A percentile compares a stretch with the other conserved stretches of the same genome.
Conservation (phyloP, 768 basidiomycete species). For the Gymnopilus junonius region DNA sequence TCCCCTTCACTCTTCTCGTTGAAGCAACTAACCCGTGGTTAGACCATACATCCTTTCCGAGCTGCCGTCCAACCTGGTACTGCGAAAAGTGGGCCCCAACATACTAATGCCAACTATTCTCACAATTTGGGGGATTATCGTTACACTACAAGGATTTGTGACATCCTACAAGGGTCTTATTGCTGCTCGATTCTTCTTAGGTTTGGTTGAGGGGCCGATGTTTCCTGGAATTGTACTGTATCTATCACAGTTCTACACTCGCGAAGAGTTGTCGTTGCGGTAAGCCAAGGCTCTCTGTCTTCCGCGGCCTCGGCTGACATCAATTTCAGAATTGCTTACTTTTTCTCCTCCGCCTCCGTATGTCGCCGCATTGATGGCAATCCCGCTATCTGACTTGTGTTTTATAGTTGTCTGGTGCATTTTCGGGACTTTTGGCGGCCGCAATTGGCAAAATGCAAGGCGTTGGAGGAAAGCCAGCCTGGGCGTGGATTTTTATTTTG, state of each 20-base stretch:
- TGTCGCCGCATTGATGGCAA: conserved; percentile 18
- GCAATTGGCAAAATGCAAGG: conserved; percentile 63
- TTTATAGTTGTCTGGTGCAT: conserved; percentile 53
- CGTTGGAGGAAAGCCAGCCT: conserved; percentile 53
- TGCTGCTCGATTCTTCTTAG: conserved; percentile 56
- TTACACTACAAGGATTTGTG: conserved; percentile 42
- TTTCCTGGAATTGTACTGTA: conserved; percentile 46
- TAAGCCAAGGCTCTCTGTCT: conserved; percentile 15
- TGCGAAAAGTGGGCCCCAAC: conserved; percentile 49
- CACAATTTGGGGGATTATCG: conserved; percentile 21
- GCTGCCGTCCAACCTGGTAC: conserved; percentile 50
- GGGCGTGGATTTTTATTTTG: conserved; percentile 48
- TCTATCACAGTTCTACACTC: conserved; percentile 43
- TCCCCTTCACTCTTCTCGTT: not conserved
- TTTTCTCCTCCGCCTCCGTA: conserved; percentile 44
- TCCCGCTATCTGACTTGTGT: not conserved
- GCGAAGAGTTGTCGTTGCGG: conserved; percentile 37
- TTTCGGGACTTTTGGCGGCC: conserved; percentile 68
- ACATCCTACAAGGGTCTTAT: conserved; percentile 51
- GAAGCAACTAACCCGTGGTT: not conserved
- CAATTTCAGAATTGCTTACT: conserved; percentile 38
- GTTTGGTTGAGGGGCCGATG: conserved; percentile 54
- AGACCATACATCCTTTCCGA: conserved; percentile 51
- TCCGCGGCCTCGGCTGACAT: not conserved
- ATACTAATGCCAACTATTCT: conserved; percentile 52